Evolutionary conservation across 495 filamentous ascomycete genomes (phyloP), one percentile per base, ranked within the genome.

Genomic region (Tuber indicum): DNA sequence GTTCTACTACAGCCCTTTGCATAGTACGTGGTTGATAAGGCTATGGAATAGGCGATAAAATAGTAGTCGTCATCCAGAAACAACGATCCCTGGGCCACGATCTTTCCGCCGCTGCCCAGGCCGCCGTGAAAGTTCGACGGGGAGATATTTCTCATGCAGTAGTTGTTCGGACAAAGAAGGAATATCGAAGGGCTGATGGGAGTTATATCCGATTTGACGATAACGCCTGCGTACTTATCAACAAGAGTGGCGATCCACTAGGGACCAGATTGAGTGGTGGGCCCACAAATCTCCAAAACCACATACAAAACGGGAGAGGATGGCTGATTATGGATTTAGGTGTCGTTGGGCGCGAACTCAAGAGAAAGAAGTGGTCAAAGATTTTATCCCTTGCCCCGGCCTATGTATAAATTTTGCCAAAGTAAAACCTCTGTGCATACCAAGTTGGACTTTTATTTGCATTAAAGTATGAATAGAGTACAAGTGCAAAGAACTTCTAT

Each of bases 141-240:
- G 96, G 96, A 81, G 96, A 99, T 85, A 97, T 99, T 80, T 90
- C 94, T 75, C 96, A 99, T 85, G 96, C 96, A 16, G 93, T 99
- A 8, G 91, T 99, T 3, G 96, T 99, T 43, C 93, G 96, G 23
- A 97, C 93, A 73, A 89, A 85, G 81, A 95, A 98, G 86, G 91
- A 94, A 84, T 89, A 93, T 77, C 91, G 94, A 83, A 88, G 96
- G 52, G 88, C 89, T 10, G 96, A 99, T 86, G 96, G 96, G 43
- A 93, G 91, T 81, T 89, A 94, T 62, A 91, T 99, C 70, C 90
- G 90, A 70, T 99, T 98, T 85, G 96, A 96, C 86, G 96, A 99
- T 84, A 99, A 98, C 86, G 96, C 96, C 26, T 99, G 96, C 84
- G 96, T 98, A 43, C 85, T 99, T 84, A 92, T 99, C 84, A 98